Base-by-base conservation (phyloP, 257 asterid species). In the Solanum piurae region DNA sequence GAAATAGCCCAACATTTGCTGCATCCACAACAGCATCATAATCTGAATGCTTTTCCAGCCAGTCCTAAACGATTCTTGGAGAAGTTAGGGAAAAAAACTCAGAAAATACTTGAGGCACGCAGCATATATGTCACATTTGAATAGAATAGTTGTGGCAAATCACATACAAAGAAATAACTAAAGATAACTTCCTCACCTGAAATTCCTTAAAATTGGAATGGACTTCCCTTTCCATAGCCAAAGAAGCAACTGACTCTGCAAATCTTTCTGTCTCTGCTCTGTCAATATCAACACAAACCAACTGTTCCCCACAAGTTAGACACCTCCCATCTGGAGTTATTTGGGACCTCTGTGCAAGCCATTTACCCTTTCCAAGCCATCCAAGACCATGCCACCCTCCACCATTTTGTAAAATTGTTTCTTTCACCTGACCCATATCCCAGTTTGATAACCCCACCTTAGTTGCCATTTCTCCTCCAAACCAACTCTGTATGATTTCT, bases 381-480 rank as follows among this genome's bases (percentile, higher is more conserved):
- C 98, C 98, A 84, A 93, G 94, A 82, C 99, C 98, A 87, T 97
- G 98, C 98, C 98, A 95, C 77, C 99, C 98, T 87, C 98, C 99
- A 68, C 99, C 99, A 88, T 95, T 95, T 88, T 84, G 91, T 46
- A 88, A 29, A 64, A 90, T 79, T 52, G 93, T 92, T 90, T 94
- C 98, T 91, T 93, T 95, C 87, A 94, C 91, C 89, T 88, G 92
- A 88, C 84, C 91, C 86, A 31, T 87, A 87, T 92, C 91, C 89
- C 91, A 84, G 83, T 84, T 84, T 60, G 86, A 88, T 66, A 68
- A 84, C 89, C 94, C 94, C 89, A 92, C 88, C 31, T 89, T 90
- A 75, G 93, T 79, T 12, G 98, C 98, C 83, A 88, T 87, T 84
- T 90, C 90, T 58, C 94, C 92, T 74, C 89, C 73, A 87, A 97